phyloP scores from a whole-genome alignment of 495 filamentous ascomycete species.

The Penicillium coprophilum region DNA sequence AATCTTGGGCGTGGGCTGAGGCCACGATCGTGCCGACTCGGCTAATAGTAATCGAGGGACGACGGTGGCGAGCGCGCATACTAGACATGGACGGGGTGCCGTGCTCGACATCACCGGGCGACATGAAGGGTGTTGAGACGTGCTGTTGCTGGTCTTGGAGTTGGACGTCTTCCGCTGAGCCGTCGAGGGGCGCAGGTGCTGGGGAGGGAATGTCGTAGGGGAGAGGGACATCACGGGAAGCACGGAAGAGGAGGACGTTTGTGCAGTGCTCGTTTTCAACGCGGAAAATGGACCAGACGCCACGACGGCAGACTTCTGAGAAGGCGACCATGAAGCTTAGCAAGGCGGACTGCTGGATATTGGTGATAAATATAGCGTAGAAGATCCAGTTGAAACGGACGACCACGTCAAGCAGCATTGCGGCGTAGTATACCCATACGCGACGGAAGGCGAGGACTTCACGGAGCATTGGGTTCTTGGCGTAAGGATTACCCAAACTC shows the following conservation, averaged over 20 bases:
- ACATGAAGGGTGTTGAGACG: constrained; percentile 22
- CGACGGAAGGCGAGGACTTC: constrained; percentile 74
- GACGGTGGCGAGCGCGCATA: constrained; percentile 27
- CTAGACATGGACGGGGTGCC: constrained; percentile 30
- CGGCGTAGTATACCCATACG: constrained; percentile 76
- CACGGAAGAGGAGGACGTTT: constrained; percentile 82
- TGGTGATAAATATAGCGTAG: constrained; percentile 76
- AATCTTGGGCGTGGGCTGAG: constrained; percentile 81
- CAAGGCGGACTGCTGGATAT: constrained; percentile 77
- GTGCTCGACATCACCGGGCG: constrained; percentile 34
- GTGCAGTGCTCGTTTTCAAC: constrained; percentile 96
- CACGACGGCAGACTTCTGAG: constrained; percentile 76
- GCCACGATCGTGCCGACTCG: constrained; percentile 62
- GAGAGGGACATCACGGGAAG: constrained; percentile 74
- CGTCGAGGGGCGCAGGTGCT: constrained; percentile 24
- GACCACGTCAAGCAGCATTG: constrained; percentile 83
- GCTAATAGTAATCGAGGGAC: constrained; percentile 35
- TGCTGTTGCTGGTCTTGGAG: constrained; percentile 30
- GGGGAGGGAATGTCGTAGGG: constrained; percentile 65
- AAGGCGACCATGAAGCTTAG: constrained; percentile 73
- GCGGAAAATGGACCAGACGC: constrained; percentile 87
- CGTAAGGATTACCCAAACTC: constrained; percentile 75
- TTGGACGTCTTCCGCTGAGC: constrained; percentile 25
- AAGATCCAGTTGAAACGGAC: constrained; percentile 95
- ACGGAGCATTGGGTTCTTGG: constrained; percentile 69